A percentile compares a stretch with the other conserved stretches of the same genome.
Conservation (phyloP, 768 basidiomycete genomes). For the Pleurotus giganteus region DNA sequence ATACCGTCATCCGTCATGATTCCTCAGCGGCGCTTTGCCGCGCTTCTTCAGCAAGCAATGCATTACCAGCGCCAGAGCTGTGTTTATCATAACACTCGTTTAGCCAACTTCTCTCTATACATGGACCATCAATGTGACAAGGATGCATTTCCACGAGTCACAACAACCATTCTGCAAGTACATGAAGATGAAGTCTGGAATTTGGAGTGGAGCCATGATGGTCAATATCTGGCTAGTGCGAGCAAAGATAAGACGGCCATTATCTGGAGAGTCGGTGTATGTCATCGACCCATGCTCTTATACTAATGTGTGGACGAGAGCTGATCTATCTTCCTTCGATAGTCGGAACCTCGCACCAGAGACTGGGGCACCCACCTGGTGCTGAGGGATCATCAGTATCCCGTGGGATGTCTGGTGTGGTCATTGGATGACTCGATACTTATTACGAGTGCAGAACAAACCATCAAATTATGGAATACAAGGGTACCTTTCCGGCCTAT, state of each 20-base stretch:
- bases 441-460: constrained; percentile 78
- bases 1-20: constrained; percentile 93
- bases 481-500: constrained; percentile 50
- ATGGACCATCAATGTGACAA: constrained; percentile 83
- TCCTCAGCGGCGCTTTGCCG: constrained; percentile 82
- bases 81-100: constrained; percentile 78
- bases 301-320: constrained; percentile 9
- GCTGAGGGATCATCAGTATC: constrained; percentile 74
- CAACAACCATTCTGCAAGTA: constrained; percentile 80
- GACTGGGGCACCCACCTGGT: constrained; percentile 60
- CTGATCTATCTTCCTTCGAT: constrained; percentile 15
- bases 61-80: constrained; percentile 78
- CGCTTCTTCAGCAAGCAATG: constrained; percentile 84
- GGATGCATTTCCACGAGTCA: constrained; percentile 79
- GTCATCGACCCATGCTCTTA: constrained; percentile 24
- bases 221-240: constrained; percentile 79
- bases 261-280: constrained; percentile 84
- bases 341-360: constrained; percentile 49
- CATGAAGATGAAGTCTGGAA: constrained; percentile 97
- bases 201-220: constrained; percentile 92
- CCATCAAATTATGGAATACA: constrained; percentile 87
- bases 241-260: constrained; percentile 87
- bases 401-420: constrained; percentile 87
- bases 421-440: constrained; percentile 85
- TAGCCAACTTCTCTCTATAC: constrained; percentile 74